phyloP scores from a whole-genome alignment of 1,284 basidiomycete species.

The Taiwanofungus camphoratus region DNA sequence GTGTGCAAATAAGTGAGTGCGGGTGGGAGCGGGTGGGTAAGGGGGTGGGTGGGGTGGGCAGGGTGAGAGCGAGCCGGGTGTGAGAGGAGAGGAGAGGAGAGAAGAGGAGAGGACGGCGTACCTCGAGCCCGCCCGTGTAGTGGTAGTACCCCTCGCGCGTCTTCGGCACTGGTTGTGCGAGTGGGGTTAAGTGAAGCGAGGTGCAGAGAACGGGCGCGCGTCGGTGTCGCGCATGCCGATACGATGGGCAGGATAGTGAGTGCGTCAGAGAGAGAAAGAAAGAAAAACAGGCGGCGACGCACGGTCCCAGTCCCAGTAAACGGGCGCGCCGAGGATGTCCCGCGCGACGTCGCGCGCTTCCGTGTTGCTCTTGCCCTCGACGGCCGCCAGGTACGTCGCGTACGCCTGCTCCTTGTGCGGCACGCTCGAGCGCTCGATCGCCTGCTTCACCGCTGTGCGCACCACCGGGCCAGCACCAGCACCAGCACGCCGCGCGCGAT shows the following conservation, averaged over 20 bases:
- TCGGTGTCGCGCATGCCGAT: no score
- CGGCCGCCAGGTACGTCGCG: slow-evolving; percentile 54
- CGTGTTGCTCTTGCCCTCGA: slow-evolving; percentile 65
- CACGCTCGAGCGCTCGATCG: slow-evolving; percentile 42
- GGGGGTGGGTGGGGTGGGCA: no score
- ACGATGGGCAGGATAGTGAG: not conserved
- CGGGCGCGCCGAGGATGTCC: slow-evolving; percentile 61
- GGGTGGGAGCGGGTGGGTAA: no score
- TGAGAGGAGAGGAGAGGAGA: no score
- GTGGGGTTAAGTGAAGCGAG: no score
- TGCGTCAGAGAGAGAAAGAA: not conserved
- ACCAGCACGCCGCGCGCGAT: no score
- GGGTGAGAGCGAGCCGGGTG: no score
- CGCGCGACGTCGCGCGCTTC: slow-evolving; percentile 71
- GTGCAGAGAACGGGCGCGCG: no score
- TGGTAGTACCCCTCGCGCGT: slow-evolving; percentile 93
- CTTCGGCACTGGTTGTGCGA: slow-evolving; percentile 79
- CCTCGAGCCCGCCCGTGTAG: slow-evolving; percentile 77
- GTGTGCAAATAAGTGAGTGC: no score
- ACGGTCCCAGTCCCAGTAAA: slow-evolving; percentile 90
- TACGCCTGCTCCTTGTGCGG: slow-evolving; percentile 53
- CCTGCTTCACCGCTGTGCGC: slow-evolving; percentile 52
- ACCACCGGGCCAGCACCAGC: no score
- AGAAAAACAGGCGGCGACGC: slow-evolving; percentile 24
- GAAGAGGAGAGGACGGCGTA: no score